These are phyloP conservation scores for Calonectria pseudoreteaudii DNA, from an alignment of 2,329 filamentous ascomycete species.

Conservation along the genomic window DNA sequence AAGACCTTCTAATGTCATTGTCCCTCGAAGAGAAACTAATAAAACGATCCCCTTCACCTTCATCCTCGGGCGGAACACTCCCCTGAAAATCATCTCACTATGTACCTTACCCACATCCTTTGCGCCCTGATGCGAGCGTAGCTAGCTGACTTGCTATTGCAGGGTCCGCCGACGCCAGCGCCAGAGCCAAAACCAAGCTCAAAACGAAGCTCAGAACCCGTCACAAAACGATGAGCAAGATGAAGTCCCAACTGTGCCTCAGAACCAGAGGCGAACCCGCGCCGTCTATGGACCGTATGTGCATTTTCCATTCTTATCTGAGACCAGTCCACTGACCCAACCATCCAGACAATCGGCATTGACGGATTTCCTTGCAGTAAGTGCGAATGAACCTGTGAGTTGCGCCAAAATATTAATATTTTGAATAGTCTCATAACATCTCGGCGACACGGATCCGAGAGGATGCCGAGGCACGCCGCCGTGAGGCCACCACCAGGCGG, in stretches of 20 bases:
- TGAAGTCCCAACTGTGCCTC: constrained; percentile 17
- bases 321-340: constrained; percentile 18
- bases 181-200: constrained; percentile 29
- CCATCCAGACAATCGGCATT: constrained; percentile 60
- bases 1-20: not conserved
- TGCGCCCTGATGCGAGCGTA: not conserved
- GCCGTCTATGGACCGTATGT: constrained; percentile 56
- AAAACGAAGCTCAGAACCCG: constrained; percentile 24
- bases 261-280: constrained; percentile 40
- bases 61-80: not conserved
- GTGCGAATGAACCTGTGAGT: constrained; percentile 25
- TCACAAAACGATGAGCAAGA: not conserved
- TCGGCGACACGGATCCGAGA: constrained; percentile 68
- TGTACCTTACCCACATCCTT: not conserved
- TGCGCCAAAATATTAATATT: constrained; percentile 31
- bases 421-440: constrained; percentile 75
- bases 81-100: not conserved
- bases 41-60: not conserved
- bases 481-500: constrained; percentile 46
- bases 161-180: constrained; percentile 36
- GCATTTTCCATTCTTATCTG: not conserved
- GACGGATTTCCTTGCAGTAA: constrained; percentile 65
- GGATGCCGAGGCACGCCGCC: constrained; percentile 61
- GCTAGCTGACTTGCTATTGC: constrained; percentile 24
- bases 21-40: not conserved